Conservation (phyloP, 1,139 yeast species). For the Wickerhamiella infanticola region DNA sequence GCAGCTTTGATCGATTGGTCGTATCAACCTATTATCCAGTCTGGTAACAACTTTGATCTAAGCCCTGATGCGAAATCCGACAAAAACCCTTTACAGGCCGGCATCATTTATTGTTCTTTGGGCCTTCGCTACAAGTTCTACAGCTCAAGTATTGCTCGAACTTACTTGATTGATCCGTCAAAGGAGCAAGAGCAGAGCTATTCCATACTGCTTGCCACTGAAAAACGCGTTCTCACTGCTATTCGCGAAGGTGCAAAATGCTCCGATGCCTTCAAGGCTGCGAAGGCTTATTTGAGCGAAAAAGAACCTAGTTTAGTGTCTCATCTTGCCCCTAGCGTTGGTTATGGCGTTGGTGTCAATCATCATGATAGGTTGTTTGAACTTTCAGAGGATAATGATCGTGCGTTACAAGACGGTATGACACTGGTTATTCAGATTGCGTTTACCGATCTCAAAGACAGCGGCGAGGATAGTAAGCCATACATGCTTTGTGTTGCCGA, state of each 20-base stretch:
- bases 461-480: slow-evolving; percentile 34
- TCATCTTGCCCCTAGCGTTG: slow-evolving; percentile 35
- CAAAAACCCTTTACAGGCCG: slow-evolving; percentile 50
- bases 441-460: slow-evolving; percentile 43
- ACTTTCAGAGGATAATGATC: slow-evolving; percentile 48
- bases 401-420: slow-evolving; percentile 55
- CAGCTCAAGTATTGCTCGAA: slow-evolving; percentile 77
- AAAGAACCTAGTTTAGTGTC: slow-evolving; percentile 56
- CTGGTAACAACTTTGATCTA: slow-evolving; percentile 75
- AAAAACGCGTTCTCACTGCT: slow-evolving; percentile 49
- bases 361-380: slow-evolving; percentile 70
- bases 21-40: slow-evolving; percentile 79
- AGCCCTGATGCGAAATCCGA: slow-evolving; percentile 67
- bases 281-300: slow-evolving; percentile 39
- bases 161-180: slow-evolving; percentile 82
- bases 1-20: slow-evolving; percentile 81
- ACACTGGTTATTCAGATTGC: slow-evolving; percentile 68
- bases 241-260: slow-evolving; percentile 57
- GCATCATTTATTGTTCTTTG: slow-evolving; percentile 69
- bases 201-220: slow-evolving; percentile 47
- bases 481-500: slow-evolving; percentile 73
- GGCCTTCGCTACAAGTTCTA: slow-evolving; percentile 83
- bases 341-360: slow-evolving; percentile 84
- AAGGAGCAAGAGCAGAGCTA: slow-evolving; percentile 65
- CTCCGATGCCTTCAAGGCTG: slow-evolving; percentile 49